These are phyloP conservation scores for Lotmaria passim DNA, from an alignment of 208 protist species.

Conservation along the genomic window DNA sequence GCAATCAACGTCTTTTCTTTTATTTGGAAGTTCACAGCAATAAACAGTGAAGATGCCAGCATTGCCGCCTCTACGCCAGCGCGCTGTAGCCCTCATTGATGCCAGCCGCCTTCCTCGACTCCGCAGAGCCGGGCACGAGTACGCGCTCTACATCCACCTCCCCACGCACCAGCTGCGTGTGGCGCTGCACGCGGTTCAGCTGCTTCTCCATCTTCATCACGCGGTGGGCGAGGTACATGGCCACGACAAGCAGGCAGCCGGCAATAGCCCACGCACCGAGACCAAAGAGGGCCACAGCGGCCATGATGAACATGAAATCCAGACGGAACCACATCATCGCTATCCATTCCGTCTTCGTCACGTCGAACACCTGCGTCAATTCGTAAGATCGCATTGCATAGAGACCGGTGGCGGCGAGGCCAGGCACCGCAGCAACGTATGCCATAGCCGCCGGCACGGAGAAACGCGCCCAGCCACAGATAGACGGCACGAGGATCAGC, in stretches of 20 bases:
- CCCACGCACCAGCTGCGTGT: slow-evolving; percentile 75
- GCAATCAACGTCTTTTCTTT: neutral
- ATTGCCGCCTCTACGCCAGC: slow-evolving; percentile 1
- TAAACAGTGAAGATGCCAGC: neutral
- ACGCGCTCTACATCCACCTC: slow-evolving; percentile 71
- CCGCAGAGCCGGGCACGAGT: slow-evolving; percentile 51
- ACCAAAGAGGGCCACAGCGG: slow-evolving; percentile 61
- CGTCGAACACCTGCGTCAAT: slow-evolving; percentile 41
- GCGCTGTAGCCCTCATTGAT: slow-evolving; percentile 50
- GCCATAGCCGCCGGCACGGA: slow-evolving; percentile 40
- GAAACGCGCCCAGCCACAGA: slow-evolving; percentile 59
- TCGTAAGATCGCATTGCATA: slow-evolving; percentile 54
- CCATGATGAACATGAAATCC: slow-evolving; percentile 77
- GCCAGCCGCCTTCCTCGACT: slow-evolving; percentile 53
- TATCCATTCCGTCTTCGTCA: slow-evolving; percentile 74
- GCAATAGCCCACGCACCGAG: slow-evolving; percentile 61
- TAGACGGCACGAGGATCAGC: slow-evolving; percentile 41
- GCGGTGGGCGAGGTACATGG: slow-evolving; percentile 74
- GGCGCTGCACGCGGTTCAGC: slow-evolving; percentile 41
- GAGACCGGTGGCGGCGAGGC: slow-evolving; percentile 51
- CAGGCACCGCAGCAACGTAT: slow-evolving; percentile 48
- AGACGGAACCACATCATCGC: slow-evolving; percentile 87
- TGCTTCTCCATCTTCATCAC: slow-evolving; percentile 80
- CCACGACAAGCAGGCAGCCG: slow-evolving; percentile 50
- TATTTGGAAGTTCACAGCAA: no score